Percentiles rank a stretch among this genome's conserved stretches.
phyloP scores from a whole-genome alignment of 2,329 filamentous ascomycete genomes.

The Neopestalotiopsis sp. region DNA sequence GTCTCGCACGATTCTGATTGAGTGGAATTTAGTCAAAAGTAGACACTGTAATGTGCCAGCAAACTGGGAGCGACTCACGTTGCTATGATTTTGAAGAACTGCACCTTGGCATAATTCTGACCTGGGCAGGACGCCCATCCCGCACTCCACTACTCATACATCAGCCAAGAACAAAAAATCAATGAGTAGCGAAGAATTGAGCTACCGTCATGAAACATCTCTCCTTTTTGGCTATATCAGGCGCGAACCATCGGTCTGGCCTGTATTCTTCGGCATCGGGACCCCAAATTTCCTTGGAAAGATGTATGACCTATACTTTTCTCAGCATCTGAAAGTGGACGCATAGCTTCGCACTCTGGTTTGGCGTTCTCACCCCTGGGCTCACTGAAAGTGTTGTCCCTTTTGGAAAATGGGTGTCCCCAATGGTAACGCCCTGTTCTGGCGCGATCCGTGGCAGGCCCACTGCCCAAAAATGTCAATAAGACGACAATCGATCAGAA shows the following conservation, averaged over 20 bases:
- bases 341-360: background rate
- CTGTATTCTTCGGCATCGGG: constrained; percentile 26
- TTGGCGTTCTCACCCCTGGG: background rate
- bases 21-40: background rate
- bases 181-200: background rate
- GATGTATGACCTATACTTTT: constrained; percentile 24
- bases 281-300: constrained; percentile 28
- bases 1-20: constrained; percentile 21
- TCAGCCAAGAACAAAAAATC: background rate
- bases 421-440: constrained; percentile 30
- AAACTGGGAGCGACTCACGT: constrained; percentile 1
- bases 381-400: constrained; percentile 30
- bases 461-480: constrained; percentile 11
- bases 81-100: constrained; percentile 24
- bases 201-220: constrained; percentile 26
- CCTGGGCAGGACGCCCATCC: constrained; percentile 20
- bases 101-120: constrained; percentile 24
- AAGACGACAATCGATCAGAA: background rate
- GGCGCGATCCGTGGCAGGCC: constrained; percentile 33
- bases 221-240: constrained; percentile 19
- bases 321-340: constrained; percentile 16
- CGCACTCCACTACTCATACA: background rate
- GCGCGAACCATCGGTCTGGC: constrained; percentile 29
- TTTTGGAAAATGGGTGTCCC: constrained; percentile 30
- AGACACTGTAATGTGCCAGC: background rate